These are phyloP conservation scores for Pseudotsuga menziesii DNA, from an alignment of 75 land plant species.

Conservation along the genomic window DNA sequence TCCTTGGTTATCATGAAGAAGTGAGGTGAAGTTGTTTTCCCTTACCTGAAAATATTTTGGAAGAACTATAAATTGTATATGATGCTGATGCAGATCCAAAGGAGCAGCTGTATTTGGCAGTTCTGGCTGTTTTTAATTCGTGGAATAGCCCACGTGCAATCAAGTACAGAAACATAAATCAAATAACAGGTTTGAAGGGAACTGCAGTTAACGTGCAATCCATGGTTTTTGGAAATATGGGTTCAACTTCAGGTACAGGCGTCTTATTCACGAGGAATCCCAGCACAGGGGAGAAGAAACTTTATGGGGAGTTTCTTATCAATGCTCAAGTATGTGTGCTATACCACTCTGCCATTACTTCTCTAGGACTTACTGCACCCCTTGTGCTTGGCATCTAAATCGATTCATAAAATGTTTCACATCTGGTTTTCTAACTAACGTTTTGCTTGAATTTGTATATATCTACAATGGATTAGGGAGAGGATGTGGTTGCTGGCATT, in stretches of 20 bases:
- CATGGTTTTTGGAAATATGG: constrained; percentile 99
- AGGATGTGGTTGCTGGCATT: constrained; percentile 99
- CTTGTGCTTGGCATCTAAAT: neutral
- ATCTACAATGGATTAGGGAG: constrained; percentile 55
- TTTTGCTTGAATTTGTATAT: constrained; percentile 1
- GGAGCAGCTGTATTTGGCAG: constrained; percentile 70
- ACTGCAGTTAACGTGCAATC: constrained; percentile 96
- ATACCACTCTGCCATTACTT: neutral
- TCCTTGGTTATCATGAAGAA: neutral
- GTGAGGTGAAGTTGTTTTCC: neutral
- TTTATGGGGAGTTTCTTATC: constrained; percentile 93
- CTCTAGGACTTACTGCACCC: neutral
- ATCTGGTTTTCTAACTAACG: neutral
- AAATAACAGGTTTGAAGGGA: constrained; percentile 84
- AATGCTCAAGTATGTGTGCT: constrained; percentile 89
- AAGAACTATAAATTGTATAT: neutral
- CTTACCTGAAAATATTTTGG: neutral
- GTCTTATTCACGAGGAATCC: constrained; percentile 96
- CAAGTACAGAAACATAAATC: constrained; percentile 93
- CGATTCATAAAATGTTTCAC: neutral
- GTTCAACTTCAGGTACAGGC: constrained; percentile 91
- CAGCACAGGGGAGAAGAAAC: constrained; percentile 96
- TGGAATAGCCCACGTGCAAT: constrained; percentile 96
- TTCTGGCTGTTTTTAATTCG: constrained; percentile 90
- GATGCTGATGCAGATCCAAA: constrained; percentile 71